Percentiles rank a stretch among this genome's conserved stretches.
These are phyloP conservation scores for Parathielavia appendiculata DNA, from an alignment of 495 filamentous ascomycete genomes.

Conservation along the genomic window DNA sequence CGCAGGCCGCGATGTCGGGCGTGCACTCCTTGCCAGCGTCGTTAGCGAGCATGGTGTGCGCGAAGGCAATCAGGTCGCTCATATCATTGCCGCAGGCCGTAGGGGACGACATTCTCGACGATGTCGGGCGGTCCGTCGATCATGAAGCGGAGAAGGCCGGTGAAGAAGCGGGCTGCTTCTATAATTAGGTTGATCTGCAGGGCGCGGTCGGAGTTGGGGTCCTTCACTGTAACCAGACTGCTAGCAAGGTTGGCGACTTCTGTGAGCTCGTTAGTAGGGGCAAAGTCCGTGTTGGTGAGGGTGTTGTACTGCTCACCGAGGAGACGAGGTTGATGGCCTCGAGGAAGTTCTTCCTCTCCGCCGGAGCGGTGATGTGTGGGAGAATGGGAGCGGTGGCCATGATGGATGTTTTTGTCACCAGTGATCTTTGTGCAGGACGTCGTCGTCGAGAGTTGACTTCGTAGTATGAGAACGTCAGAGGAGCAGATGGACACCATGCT, in stretches of 20 bases:
- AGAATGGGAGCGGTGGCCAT: not conserved
- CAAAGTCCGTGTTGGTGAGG: not conserved
- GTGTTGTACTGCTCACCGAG: not conserved
- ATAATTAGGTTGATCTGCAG: not conserved
- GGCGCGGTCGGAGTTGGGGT: not conserved
- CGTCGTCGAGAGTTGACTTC: not conserved
- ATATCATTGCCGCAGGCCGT: too few species aligned
- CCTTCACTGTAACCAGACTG: not conserved
- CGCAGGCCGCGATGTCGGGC: not conserved
- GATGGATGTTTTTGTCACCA: not conserved
- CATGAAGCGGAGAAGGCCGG: not conserved
- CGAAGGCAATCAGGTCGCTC: not conserved
- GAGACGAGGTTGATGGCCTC: not conserved
- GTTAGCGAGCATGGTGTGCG: not conserved
- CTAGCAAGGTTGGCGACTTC: not conserved
- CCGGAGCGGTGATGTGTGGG: not conserved
- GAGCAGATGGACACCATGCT: not conserved
- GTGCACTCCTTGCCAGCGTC: too few species aligned
- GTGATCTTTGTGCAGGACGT: too few species aligned
- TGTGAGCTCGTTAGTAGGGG: not conserved
- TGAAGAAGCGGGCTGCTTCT: not conserved
- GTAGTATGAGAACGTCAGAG: not conserved
- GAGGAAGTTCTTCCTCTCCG: not conserved
- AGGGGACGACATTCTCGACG: not conserved
- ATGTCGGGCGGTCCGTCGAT: not conserved